These are phyloP conservation scores for Pinus taeda DNA, from an alignment of 75 land plant species.

Conservation along the genomic window DNA sequence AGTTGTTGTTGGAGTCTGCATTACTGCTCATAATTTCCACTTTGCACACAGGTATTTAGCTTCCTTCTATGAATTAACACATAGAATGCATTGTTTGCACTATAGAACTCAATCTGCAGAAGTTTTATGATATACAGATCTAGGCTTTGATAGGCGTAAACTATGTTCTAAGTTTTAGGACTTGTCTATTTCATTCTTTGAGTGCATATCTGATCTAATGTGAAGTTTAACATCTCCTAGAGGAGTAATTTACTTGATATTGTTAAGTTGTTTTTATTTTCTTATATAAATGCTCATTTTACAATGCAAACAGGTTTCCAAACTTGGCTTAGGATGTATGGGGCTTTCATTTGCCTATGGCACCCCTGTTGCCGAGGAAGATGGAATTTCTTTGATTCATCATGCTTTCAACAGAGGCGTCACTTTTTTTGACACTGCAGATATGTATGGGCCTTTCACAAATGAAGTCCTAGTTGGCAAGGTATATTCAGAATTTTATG, in stretches of 20 bases:
- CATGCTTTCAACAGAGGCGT: constrained; percentile 33
- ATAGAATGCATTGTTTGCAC: too few species aligned
- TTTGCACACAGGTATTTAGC: too few species aligned
- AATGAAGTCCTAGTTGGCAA: constrained; percentile 29
- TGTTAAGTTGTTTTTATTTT: not conserved
- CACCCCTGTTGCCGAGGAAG: constrained; percentile 14
- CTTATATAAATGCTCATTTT: not conserved
- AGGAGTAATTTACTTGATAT: not conserved
- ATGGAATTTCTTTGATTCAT: constrained; percentile 17
- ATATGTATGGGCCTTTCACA: constrained; percentile 26
- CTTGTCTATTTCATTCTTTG: too few species aligned
- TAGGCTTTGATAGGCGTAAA: too few species aligned
- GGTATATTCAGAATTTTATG: constrained; percentile 13
- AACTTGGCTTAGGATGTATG: constrained; percentile 33
- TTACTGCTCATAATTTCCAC: too few species aligned
- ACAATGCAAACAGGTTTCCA: constrained; percentile 20
- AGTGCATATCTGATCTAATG: too few species aligned
- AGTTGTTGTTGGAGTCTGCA: too few species aligned
- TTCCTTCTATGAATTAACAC: too few species aligned
- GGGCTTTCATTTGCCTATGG: constrained; percentile 22
- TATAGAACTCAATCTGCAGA: too few species aligned
- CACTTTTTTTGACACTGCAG: constrained; percentile 42
- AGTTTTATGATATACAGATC: too few species aligned
- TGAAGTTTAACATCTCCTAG: not conserved
- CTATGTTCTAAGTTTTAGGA: too few species aligned